Evolutionary conservation across 805 yeast genomes (phyloP).

Genomic region (Metschnikowia corniflorae): DNA sequence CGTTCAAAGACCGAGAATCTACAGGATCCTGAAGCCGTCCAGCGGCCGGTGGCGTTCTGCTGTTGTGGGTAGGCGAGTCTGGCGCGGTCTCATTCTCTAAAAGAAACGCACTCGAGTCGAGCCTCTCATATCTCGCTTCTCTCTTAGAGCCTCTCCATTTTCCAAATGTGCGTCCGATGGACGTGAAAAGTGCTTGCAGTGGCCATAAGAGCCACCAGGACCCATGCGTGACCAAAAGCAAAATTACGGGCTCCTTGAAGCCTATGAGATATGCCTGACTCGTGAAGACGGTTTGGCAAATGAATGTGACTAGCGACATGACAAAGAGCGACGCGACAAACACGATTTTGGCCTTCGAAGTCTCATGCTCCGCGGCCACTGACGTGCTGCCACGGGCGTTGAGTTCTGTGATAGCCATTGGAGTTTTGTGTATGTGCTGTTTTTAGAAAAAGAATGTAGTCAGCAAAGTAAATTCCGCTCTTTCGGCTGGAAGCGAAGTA

Average conservation of each 20-base stretch:
- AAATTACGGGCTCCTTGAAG: slow-evolving; percentile 66
- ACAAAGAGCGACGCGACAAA: slow-evolving; percentile 33
- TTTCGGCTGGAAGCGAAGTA: too few species aligned
- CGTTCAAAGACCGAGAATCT: slow-evolving; percentile 11
- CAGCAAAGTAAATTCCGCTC: too few species aligned
- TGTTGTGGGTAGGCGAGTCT: slow-evolving; percentile 6
- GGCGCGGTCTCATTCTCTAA: slow-evolving; percentile 18
- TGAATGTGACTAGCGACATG: slow-evolving; percentile 52
- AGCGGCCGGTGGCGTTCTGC: slow-evolving; percentile 10
- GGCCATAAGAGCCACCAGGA: slow-evolving; percentile 77
- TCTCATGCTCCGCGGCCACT: slow-evolving; percentile 21
- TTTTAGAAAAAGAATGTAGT: too few species aligned
- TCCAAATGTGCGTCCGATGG: slow-evolving; percentile 41
- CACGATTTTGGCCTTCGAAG: slow-evolving; percentile 36
- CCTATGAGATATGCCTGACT: slow-evolving; percentile 57
- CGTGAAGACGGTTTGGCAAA: slow-evolving; percentile 77
- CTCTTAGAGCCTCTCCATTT: slow-evolving; percentile 20
- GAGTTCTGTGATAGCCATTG: slow-evolving; percentile 38
- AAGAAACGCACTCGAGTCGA: slow-evolving; percentile 29
- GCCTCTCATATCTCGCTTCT: slow-evolving; percentile 24
- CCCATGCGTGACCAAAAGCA: slow-evolving; percentile 70
- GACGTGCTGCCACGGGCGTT: slow-evolving; percentile 20
- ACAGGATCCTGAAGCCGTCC: slow-evolving; percentile 1
- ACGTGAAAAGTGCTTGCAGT: slow-evolving; percentile 51
- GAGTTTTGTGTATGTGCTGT: too few species aligned